These are phyloP conservation scores for Leptographium flavum DNA, from an alignment of 2,329 filamentous ascomycete genomes.

Conservation along the genomic window DNA sequence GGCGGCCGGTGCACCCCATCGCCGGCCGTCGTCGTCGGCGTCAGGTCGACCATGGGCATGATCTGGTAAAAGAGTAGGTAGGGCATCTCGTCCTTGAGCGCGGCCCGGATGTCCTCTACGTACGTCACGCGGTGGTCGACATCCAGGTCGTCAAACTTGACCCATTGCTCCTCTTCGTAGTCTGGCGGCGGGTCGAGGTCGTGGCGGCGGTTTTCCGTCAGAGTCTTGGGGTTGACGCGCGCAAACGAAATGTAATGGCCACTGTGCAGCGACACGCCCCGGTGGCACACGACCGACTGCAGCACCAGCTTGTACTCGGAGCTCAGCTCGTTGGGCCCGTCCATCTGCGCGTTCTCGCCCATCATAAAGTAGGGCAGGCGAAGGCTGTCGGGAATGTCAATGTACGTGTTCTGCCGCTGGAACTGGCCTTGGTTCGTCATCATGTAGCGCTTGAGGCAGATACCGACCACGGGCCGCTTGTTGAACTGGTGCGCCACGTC, in stretches of 20 bases:
- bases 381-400: constrained; percentile 74
- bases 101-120: constrained; percentile 63
- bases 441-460: constrained; percentile 83
- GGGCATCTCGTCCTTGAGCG: constrained; percentile 74
- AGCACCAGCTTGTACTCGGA: constrained; percentile 89
- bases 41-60: constrained; percentile 63
- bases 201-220: constrained; percentile 44
- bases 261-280: constrained; percentile 70
- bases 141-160: constrained; percentile 79
- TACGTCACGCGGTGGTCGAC: constrained; percentile 54
- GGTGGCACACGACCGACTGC: constrained; percentile 85
- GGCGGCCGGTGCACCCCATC: constrained; percentile 38
- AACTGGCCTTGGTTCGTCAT: constrained; percentile 56
- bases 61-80: constrained; percentile 95
- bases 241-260: constrained; percentile 87
- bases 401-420: constrained; percentile 60
- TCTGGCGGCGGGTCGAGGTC: constrained; percentile 44
- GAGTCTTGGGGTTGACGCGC: constrained; percentile 50
- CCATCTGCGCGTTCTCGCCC: constrained; percentile 55
- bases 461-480: constrained; percentile 72
- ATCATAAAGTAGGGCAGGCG: constrained; percentile 81
- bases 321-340: constrained; percentile 48
- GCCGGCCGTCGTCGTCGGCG: constrained; percentile 30
- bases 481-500: constrained; percentile 86
- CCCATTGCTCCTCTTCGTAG: constrained; percentile 66